Evolutionary conservation across 2,329 filamentous ascomycete species (phyloP).

Genomic region (Orbilia ellipsospora): DNA sequence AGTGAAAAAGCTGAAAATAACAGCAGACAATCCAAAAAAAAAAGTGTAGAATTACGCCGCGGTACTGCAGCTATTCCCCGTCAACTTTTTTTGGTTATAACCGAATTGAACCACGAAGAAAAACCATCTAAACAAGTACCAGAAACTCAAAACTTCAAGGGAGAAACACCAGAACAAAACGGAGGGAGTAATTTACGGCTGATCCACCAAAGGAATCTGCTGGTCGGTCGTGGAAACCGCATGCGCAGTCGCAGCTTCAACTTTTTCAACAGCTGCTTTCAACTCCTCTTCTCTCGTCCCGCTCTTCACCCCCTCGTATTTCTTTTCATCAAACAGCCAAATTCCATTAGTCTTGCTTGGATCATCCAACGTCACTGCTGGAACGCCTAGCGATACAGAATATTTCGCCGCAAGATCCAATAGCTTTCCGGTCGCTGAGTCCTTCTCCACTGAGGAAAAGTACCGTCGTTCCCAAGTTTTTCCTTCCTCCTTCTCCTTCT

Average conservation of each 20-base stretch:
- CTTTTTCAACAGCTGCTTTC: constrained; percentile 30
- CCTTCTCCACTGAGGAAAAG: constrained; percentile 72
- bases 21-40: neutral
- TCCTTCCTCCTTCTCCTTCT: constrained; percentile 78
- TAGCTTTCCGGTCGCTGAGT: constrained; percentile 63
- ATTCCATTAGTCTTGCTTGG: constrained; percentile 75
- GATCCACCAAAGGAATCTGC: constrained; percentile 38
- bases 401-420: constrained; percentile 62
- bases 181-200: neutral
- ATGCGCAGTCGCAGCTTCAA: constrained; percentile 38
- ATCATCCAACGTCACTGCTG: constrained; percentile 65
- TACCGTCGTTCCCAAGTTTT: constrained; percentile 84
- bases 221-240: constrained; percentile 15
- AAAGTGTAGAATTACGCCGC: neutral
- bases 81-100: neutral
- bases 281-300: constrained; percentile 30
- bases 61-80: no score
- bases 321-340: constrained; percentile 73
- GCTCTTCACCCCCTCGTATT: constrained; percentile 52
- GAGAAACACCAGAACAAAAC: neutral
- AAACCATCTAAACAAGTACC: neutral
- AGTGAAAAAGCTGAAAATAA: neutral
- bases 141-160: no score
- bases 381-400: constrained; percentile 60
- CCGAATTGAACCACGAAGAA: neutral